Conservation (phyloP, 202 grass and related monocot genomes). For the Zoysia matrella region DNA sequence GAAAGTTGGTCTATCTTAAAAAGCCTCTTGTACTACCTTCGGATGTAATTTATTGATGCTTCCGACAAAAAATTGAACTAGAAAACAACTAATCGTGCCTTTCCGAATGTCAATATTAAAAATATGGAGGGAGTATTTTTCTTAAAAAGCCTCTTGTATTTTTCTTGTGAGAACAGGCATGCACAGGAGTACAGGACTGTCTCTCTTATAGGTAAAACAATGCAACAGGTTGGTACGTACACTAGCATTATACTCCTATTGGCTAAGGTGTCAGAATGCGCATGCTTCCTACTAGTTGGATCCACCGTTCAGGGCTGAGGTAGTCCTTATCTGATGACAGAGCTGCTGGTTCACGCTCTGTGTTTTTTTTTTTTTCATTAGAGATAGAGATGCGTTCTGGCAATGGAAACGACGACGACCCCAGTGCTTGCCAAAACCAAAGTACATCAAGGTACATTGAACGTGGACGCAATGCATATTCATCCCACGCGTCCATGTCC, state of each 20-base stretch:
- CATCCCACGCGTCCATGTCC: not conserved
- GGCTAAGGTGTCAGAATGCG: conserved; percentile 19
- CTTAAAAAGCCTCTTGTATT: too few species aligned
- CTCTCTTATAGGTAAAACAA: not conserved
- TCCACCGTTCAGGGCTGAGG: conserved; percentile 24
- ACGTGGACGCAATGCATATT: conserved; percentile 33
- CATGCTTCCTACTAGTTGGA: conserved; percentile 43
- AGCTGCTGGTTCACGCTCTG: conserved; percentile 9
- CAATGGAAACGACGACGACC: not conserved
- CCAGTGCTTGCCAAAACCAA: not conserved
- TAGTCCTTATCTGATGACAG: conserved; percentile 40
- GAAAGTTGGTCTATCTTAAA: too few species aligned
- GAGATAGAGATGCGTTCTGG: conserved; percentile 24
- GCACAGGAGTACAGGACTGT: too few species aligned
- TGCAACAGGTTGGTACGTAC: not conserved
- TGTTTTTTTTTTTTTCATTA: conserved; percentile 26
- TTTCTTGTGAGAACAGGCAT: too few species aligned
- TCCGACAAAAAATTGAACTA: too few species aligned
- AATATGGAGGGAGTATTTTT: too few species aligned
- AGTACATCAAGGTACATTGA: conserved; percentile 25
- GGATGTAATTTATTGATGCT: too few species aligned
- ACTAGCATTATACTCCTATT: conserved; percentile 33
- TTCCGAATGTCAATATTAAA: too few species aligned
- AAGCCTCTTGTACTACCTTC: too few species aligned
- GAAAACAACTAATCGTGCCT: too few species aligned